These are phyloP conservation scores for Aspergillus bertholletiae DNA, from an alignment of 495 filamentous ascomycete genomes.

Conservation along the genomic window DNA sequence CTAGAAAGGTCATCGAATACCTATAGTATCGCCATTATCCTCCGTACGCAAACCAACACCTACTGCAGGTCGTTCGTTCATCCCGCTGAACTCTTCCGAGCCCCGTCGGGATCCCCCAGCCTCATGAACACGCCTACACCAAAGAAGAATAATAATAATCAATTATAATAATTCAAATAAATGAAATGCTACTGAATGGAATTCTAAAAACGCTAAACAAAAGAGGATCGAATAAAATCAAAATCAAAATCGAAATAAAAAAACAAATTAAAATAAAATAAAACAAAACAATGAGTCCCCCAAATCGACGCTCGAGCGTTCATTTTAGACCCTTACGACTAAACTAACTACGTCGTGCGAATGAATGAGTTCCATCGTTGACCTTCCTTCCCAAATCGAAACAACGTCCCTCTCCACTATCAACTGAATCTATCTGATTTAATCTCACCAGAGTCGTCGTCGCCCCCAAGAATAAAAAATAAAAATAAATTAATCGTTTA, in stretches of 20 bases:
- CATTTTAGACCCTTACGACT: not conserved
- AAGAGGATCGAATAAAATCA: too few relatives aligned
- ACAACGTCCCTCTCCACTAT: not conserved
- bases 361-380: too few relatives aligned
- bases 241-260: not conserved
- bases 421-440: not conserved
- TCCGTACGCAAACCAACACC: too few relatives aligned
- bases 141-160: not conserved
- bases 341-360: too few relatives aligned
- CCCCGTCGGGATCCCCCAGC: conserved; percentile 1
- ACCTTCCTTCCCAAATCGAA: not conserved
- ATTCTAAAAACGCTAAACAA: not conserved
- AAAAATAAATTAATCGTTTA: too few relatives aligned
- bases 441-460: too few relatives aligned
- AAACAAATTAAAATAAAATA: not conserved
- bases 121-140: not conserved
- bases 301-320: not conserved
- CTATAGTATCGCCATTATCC: too few relatives aligned
- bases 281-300: too few relatives aligned
- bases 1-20: not conserved
- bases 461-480: too few relatives aligned
- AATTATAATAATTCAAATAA: not conserved
- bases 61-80: not conserved
- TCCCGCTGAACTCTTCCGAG: not conserved
- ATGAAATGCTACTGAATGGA: not conserved